Evolutionary conservation across 2,329 filamentous ascomycete species (phyloP).

Genomic region (Ophiostoma fasciatum): DNA sequence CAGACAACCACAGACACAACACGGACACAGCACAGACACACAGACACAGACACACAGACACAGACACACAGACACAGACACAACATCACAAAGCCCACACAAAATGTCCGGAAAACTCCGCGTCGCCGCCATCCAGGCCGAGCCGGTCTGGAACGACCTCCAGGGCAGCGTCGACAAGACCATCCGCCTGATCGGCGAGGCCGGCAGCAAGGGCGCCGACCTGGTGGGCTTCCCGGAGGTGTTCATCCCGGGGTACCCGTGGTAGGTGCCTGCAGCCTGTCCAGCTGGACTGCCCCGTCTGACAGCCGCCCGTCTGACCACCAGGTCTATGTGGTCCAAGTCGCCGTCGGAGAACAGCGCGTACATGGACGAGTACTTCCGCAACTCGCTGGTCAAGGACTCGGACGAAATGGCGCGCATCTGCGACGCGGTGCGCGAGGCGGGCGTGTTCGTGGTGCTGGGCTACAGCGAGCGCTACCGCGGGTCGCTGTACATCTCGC

Average conservation of each 20-base stretch:
- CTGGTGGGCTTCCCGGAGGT: slow-evolving; percentile 32
- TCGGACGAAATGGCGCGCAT: slow-evolving; percentile 23
- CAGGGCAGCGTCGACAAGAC: slow-evolving; percentile 17
- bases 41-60: no score
- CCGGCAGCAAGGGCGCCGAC: slow-evolving; percentile 28
- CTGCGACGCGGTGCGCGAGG: slow-evolving; percentile 18
- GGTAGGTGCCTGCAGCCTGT: slow-evolving; percentile 23
- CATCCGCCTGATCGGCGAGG: slow-evolving; percentile 29
- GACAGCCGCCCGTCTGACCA: background rate
- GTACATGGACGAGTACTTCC: slow-evolving; percentile 20
- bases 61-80: no score
- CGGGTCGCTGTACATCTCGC: slow-evolving; percentile 28
- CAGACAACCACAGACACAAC: no score
- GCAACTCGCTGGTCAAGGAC: slow-evolving; percentile 11
- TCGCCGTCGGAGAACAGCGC: slow-evolving; percentile 15
- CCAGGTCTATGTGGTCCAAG: background rate
- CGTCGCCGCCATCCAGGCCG: slow-evolving; percentile 34
- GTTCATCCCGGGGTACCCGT: slow-evolving; percentile 30
- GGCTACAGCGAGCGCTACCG: slow-evolving; percentile 27
- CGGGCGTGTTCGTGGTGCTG: slow-evolving; percentile 26
- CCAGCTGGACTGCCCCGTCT: no score
- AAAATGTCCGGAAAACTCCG: background rate
- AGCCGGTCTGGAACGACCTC: slow-evolving; percentile 39
- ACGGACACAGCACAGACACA: background rate
- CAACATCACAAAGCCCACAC: no score